Percentiles rank a stretch among this genome's conserved stretches.
Conservation (phyloP, 1,139 yeast genomes). For the Yamadazyma jaroonii region DNA sequence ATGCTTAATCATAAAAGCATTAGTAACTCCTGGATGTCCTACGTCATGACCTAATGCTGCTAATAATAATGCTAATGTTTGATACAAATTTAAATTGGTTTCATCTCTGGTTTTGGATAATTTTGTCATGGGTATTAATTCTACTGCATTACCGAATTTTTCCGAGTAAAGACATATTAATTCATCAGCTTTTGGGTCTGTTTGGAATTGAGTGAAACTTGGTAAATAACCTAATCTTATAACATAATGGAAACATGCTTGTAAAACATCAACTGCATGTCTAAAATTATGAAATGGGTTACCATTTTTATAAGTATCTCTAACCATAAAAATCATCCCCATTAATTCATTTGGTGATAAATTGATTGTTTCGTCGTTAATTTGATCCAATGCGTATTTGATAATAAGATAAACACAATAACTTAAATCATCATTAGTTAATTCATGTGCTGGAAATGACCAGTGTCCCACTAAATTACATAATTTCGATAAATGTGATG, state of each 20-base stretch:
- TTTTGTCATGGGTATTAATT: constrained; percentile 14
- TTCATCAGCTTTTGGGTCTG: constrained; percentile 29
- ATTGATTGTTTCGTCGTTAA: constrained; percentile 21
- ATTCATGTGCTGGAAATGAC: constrained; percentile 69
- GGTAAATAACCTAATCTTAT: constrained; percentile 49
- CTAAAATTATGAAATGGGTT: constrained; percentile 94
- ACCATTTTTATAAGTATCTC: constrained; percentile 77
- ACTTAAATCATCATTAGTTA: constrained; percentile 65
- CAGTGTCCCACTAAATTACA: constrained; percentile 45
- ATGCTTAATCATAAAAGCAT: constrained; percentile 61
- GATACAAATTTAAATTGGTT: constrained; percentile 38
- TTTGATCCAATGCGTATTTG: constrained; percentile 40
- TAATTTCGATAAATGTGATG: constrained; percentile 25
- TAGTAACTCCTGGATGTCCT: constrained; percentile 95
- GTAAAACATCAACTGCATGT: constrained; percentile 94
- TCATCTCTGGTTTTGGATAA: constrained; percentile 7
- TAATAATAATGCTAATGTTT: constrained; percentile 58
- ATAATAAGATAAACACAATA: constrained; percentile 60
- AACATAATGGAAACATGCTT: constrained; percentile 74
- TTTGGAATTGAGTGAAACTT: constrained; percentile 32
- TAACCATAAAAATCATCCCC: constrained; percentile 58
- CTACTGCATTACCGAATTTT: constrained; percentile 17
- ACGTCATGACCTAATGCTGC: constrained; percentile 95
- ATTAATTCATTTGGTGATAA: constrained; percentile 43
- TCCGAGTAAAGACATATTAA: constrained; percentile 14